Evolutionary conservation across 75 land plant genomes (phyloP).

Genomic region (Sequoiadendron giganteum): DNA sequence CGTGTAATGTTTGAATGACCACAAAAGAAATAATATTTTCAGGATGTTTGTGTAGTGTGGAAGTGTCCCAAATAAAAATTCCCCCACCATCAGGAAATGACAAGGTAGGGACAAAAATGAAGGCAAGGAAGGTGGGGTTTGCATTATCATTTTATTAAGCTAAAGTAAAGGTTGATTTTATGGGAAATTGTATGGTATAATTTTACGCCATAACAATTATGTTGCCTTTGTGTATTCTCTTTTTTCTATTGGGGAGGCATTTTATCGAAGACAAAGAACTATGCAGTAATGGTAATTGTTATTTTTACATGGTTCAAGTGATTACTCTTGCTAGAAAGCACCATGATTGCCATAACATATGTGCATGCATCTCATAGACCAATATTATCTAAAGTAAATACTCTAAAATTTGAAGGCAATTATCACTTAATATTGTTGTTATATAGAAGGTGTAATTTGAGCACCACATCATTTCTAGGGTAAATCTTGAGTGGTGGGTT

Average conservation of each 20-base stretch:
- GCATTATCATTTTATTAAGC: too few relatives aligned
- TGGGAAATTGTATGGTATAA: too few relatives aligned
- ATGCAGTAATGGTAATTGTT: neutral
- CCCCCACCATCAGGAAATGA: too few relatives aligned
- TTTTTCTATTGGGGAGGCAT: neutral
- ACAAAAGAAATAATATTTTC: too few relatives aligned
- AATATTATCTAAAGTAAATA: neutral
- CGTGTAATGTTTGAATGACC: too few relatives aligned
- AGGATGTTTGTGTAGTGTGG: too few relatives aligned
- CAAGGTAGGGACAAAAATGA: too few relatives aligned
- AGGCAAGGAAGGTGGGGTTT: too few relatives aligned
- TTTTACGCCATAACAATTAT: too few relatives aligned
- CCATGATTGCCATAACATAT: neutral
- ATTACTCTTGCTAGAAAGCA: neutral
- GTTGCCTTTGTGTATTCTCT: neutral
- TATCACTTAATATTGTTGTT: neutral
- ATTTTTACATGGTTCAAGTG: neutral
- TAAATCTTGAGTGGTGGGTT: too few relatives aligned
- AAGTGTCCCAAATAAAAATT: too few relatives aligned
- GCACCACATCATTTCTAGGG: neutral
- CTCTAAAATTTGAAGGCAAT: neutral
- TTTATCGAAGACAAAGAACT: neutral
- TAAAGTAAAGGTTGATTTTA: too few relatives aligned
- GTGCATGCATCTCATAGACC: neutral
- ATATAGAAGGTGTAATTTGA: neutral